Evolutionary conservation across 2,329 filamentous ascomycete genomes (phyloP).

Genomic region (Thelonectria blattea): DNA sequence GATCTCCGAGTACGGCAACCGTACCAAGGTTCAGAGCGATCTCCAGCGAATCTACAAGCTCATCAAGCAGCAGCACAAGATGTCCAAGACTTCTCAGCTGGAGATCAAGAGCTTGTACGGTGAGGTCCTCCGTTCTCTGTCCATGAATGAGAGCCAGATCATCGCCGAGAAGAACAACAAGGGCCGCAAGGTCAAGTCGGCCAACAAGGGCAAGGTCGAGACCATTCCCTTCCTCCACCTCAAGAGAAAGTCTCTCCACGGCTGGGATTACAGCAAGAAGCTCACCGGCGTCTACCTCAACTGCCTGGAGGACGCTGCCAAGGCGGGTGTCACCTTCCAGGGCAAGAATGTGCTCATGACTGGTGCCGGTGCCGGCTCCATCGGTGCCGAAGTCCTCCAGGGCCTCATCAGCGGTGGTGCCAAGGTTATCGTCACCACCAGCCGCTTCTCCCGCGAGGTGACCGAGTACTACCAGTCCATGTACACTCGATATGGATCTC

Average conservation of each 20-base stretch:
- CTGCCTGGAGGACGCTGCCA: conserved; percentile 87
- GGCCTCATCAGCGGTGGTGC: conserved; percentile 96
- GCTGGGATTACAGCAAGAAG: conserved; percentile 99
- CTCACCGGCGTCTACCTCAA: conserved; percentile 92
- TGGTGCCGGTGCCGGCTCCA: conserved; percentile 95
- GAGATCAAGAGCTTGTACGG: conserved; percentile 96
- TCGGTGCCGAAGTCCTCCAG: conserved; percentile 95
- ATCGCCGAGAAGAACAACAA: conserved; percentile 86
- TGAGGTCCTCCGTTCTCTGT: conserved; percentile 90
- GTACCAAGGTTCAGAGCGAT: conserved; percentile 97
- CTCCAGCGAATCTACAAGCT: conserved; percentile 95
- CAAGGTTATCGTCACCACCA: conserved; percentile 95
- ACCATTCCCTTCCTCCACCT: conserved; percentile 97
- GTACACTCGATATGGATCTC: conserved; percentile 92
- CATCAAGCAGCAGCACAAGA: conserved; percentile 97
- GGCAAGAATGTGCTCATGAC: conserved; percentile 98
- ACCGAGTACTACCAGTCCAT: conserved; percentile 99
- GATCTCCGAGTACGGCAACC: conserved; percentile 97
- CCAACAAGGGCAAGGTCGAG: conserved; percentile 88
- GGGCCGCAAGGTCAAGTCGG: conserved; percentile 61
- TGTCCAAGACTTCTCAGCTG: conserved; percentile 93
- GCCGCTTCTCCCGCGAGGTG: conserved; percentile 93
- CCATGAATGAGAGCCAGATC: conserved; percentile 98
- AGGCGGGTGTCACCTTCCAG: conserved; percentile 85
- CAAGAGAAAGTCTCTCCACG: conserved; percentile 90